Evolutionary conservation across 148 eudicot genomes (phyloP).

Genomic region (Silene latifolia): DNA sequence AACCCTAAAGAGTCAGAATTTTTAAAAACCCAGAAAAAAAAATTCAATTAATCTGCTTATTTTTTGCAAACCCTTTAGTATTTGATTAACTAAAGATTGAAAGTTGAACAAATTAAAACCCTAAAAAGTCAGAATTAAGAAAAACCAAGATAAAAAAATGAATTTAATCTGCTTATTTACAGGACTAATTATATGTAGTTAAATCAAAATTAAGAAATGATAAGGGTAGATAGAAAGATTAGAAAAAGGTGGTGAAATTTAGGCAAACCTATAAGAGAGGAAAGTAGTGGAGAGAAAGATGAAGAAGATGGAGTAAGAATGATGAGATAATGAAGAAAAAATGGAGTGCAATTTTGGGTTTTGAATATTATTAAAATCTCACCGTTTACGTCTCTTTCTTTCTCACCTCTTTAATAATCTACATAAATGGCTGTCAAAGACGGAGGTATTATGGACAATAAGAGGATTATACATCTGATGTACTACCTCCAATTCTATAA

Average conservation of each 20-base stretch:
- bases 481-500: too few species aligned
- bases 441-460: too few species aligned
- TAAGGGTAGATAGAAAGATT: constrained; percentile 1
- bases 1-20: background rate
- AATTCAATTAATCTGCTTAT: too few species aligned
- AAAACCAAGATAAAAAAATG: background rate
- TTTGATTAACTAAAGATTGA: background rate
- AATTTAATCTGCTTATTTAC: constrained; percentile 19
- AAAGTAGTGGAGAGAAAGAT: constrained; percentile 2
- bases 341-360: background rate
- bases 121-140: background rate
- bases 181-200: background rate
- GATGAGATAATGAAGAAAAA: background rate
- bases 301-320: constrained; percentile 1
- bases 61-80: too few species aligned
- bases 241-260: background rate
- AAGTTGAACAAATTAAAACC: background rate
- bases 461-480: too few species aligned
- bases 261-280: constrained; percentile 14
- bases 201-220: background rate
- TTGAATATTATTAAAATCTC: constrained; percentile 4
- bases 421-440: too few species aligned
- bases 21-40: too few species aligned
- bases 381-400: constrained; percentile 17
- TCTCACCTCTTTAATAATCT: too few species aligned